Percentiles rank a stretch among this genome's conserved stretches.
Conservation (phyloP, 305 asterid genomes). For the Fraxinus greggii region DNA sequence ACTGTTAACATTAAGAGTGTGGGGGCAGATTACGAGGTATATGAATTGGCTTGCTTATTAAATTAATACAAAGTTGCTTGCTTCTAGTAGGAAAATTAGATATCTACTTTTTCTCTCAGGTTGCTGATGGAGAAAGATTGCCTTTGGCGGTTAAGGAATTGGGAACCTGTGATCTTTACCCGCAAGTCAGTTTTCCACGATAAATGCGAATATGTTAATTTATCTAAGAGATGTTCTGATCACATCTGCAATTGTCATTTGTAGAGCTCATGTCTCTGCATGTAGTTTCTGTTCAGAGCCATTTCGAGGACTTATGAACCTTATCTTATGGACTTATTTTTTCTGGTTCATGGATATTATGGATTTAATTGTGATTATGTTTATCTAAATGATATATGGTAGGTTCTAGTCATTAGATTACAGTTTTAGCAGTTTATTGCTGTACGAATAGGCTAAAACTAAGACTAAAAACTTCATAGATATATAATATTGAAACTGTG, state of each 20-base stretch:
- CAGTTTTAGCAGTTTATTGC: constrained; percentile 13
- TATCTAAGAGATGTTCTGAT: neutral
- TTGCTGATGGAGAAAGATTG: constrained; percentile 94
- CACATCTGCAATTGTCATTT: neutral
- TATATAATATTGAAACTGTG: neutral
- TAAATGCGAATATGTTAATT: constrained; percentile 18
- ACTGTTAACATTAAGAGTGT: constrained; percentile 94
- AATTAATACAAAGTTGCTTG: neutral
- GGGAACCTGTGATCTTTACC: constrained; percentile 94
- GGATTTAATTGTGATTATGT: constrained; percentile 1
- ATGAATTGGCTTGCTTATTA: constrained; percentile 6
- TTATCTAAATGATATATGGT: constrained; percentile 11
- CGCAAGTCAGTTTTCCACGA: constrained; percentile 31
- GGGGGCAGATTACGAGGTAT: constrained; percentile 94
- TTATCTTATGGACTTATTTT: constrained; percentile 1
- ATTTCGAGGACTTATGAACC: neutral
- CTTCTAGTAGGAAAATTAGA: constrained; percentile 19
- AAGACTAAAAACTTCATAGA: neutral
- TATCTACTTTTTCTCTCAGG: constrained; percentile 46
- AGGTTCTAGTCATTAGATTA: constrained; percentile 13
- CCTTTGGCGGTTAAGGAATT: constrained; percentile 93
- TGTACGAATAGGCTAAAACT: neutral
- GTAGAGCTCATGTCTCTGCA: neutral
- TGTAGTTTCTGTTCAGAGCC: neutral
- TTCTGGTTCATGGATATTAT: neutral